Base-by-base conservation (phyloP, 208 protist genomes). In the Phytomonas sp. region DNA sequence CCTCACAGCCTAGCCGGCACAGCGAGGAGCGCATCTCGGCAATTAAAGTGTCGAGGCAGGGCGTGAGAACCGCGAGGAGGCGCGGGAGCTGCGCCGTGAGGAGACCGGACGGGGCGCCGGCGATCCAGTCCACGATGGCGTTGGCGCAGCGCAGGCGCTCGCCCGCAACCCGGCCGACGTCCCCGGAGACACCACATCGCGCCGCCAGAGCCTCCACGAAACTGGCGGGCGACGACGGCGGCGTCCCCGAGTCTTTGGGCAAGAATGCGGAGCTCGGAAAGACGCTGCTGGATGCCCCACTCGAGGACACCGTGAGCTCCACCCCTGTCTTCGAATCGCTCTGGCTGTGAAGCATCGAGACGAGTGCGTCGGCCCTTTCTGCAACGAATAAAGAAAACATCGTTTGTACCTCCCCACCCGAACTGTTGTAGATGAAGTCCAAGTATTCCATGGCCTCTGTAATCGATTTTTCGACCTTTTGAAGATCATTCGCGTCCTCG, bases 341-440 rank as follows among this genome's bases (percentile, higher is more conserved):
- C 3, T 52, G 29, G 29, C 78, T 77, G 52, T 75, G 69, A 8
- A 95, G 76, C 60, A 95, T 61, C 12, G 67, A 30, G 16, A 82
- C 49, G 31, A 95, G 73, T 31, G 86, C 82, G n/a, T 61, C 63
- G 36, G 78, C 81, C 63, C 93, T 88, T 61, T 93, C 91, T 36
- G 89, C 88, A 86, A 94, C 92, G 74, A 94, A 95, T 30, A 95
- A 86, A 59, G 75, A 73, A 40, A 92, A 94, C 69, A 93, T 83
- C 19, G 49, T 65, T 4, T 85, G 78, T 23, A 73, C 60, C 67
- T 80, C 77, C 66, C 80, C 81, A 30, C 73, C 62, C 2, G 88
- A 78, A 23, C 77, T 67, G 67, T 60, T 63, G 66, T 87, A 37
- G 34, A 96, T 91, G 70, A 80, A 96, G 76, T 88, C 75, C 14